A percentile compares a stretch with the other conserved stretches of the same genome.
phyloP scores from a whole-genome alignment of 495 filamentous ascomycete species.

The Corynascus novoguineensis region DNA sequence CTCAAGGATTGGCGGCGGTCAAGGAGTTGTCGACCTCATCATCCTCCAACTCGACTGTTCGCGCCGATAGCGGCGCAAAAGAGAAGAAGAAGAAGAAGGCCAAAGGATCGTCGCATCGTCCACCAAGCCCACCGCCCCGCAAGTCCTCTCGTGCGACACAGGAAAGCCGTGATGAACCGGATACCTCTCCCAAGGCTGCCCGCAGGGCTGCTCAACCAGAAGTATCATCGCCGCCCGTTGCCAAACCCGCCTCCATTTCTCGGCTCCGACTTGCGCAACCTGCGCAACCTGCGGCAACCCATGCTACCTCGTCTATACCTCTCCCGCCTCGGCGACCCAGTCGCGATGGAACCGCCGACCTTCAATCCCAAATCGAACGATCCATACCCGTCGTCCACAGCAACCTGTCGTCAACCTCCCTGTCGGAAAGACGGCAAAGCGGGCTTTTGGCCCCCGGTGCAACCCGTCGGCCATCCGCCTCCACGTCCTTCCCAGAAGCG shows the following conservation, averaged over 20 bases:
- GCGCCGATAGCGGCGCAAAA: conserved; percentile 38
- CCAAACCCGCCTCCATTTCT: conserved; percentile 29
- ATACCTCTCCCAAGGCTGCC: conserved; percentile 28
- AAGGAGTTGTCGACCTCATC: conserved; percentile 59
- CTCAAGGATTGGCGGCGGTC: conserved; percentile 56
- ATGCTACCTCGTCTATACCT: conserved; percentile 30
- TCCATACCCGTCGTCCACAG: conserved; percentile 70
- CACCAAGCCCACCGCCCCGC: conserved; percentile 57
- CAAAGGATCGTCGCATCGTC: conserved; percentile 43
- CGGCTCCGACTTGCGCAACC: conserved; percentile 24
- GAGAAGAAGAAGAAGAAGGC: conserved; percentile 41
- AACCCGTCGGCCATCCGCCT: conserved; percentile 26
- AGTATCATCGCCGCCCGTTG: conserved; percentile 31
- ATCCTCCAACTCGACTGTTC: conserved; percentile 54
- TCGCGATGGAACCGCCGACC: conserved; percentile 68
- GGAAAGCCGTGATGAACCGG: conserved; percentile 34
- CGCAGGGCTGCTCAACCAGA: conserved; percentile 27
- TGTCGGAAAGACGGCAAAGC: conserved; percentile 41
- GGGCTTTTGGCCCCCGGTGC: conserved; percentile 32
- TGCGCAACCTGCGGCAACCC: conserved; percentile 25
- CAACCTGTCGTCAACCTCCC: conserved; percentile 56
- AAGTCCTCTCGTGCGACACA: conserved; percentile 57
- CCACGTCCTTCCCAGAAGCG: conserved; percentile 27
- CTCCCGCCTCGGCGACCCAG: conserved; percentile 62
- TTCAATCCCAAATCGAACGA: conserved; percentile 51